phyloP scores from a whole-genome alignment of 768 basidiomycete species.

The Filobasidium wieringae region DNA sequence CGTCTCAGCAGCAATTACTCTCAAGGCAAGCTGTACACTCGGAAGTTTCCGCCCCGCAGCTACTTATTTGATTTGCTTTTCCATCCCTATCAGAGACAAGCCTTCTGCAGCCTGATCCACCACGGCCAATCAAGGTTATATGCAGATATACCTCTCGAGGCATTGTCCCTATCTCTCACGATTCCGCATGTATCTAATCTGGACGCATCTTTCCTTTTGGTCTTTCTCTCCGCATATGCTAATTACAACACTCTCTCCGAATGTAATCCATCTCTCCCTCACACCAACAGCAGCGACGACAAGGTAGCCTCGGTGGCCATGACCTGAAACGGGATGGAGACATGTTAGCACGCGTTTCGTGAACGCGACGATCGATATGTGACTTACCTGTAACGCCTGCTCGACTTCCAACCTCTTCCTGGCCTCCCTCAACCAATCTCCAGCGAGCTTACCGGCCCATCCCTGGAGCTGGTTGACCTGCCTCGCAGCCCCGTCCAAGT shows the following conservation, averaged over 20 bases:
- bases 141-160: too few relatives aligned
- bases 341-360: constrained; percentile 2
- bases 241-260: not conserved
- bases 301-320: constrained; percentile 74
- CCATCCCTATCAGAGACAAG: too few relatives aligned
- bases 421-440: constrained; percentile 85
- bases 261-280: not conserved
- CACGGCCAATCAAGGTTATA: too few relatives aligned
- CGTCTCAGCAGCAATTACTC: too few relatives aligned
- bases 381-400: constrained; percentile 71
- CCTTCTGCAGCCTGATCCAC: too few relatives aligned
- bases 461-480: constrained; percentile 86
- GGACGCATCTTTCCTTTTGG: not conserved
- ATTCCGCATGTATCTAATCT: too few relatives aligned
- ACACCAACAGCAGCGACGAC: constrained; percentile 40
- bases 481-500: constrained; percentile 71
- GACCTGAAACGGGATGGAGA: constrained; percentile 45
- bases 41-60: too few relatives aligned
- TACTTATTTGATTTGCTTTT: too few relatives aligned
- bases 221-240: not conserved
- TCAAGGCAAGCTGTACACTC: too few relatives aligned
- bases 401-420: constrained; percentile 75
- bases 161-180: too few relatives aligned
- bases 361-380: not conserved
- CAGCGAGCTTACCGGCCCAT: constrained; percentile 46